These are phyloP conservation scores for Amanita jacksonii DNA, from an alignment of 768 basidiomycete species.

Conservation along the genomic window DNA sequence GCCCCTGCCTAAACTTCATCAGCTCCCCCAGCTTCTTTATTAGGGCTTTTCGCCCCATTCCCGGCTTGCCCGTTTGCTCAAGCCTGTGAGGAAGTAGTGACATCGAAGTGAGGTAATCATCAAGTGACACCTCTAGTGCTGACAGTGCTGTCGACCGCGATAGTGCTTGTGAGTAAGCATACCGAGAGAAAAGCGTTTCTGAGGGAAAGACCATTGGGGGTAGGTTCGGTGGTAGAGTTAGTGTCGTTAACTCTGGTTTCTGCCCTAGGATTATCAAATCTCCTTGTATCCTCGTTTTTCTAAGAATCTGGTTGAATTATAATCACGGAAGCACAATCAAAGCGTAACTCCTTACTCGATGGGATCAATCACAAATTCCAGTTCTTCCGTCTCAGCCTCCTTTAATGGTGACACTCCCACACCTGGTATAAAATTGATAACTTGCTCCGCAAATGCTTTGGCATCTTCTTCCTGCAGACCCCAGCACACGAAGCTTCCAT, in stretches of 20 bases:
- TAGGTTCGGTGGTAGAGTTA: constrained; percentile 33
- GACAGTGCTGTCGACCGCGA: constrained; percentile 85
- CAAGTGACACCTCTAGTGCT: constrained; percentile 76
- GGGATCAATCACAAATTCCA: constrained; percentile 89
- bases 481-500: constrained; percentile 89
- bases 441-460: constrained; percentile 50
- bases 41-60: constrained; percentile 68
- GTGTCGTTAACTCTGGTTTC: constrained; percentile 46
- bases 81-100: constrained; percentile 69
- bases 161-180: constrained; percentile 86
- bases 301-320: constrained; percentile 22
- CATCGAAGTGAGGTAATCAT: constrained; percentile 77
- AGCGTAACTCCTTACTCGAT: constrained; percentile 56
- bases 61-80: constrained; percentile 74
- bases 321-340: constrained; percentile 7
- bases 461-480: constrained; percentile 74
- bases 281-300: constrained; percentile 81
- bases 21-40: constrained; percentile 90
- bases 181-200: constrained; percentile 75
- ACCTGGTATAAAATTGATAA: constrained; percentile 42
- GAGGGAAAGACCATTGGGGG: constrained; percentile 50
- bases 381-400: constrained; percentile 77
- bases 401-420: constrained; percentile 57
- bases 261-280: constrained; percentile 86
- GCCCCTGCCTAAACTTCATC: constrained; percentile 84